Percentiles rank a stretch among this genome's conserved stretches.
Evolutionary conservation across 106 monocot genomes (phyloP).

Genomic region (Dendrobium chrysotoxum): DNA sequence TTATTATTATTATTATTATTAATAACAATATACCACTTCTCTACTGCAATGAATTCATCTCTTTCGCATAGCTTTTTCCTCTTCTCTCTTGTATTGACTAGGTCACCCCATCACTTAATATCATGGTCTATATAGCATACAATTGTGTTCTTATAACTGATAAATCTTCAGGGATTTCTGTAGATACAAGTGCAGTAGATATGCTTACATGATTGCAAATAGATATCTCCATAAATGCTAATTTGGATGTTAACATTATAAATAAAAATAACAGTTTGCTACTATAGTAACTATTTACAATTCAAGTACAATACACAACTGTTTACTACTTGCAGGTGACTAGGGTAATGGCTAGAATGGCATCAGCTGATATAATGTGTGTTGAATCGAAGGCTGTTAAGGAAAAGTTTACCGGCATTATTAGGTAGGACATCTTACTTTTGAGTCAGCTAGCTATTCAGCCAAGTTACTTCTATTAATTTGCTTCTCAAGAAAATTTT

Average conservation of each 20-base stretch:
- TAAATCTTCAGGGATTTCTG: background rate
- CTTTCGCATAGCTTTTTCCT: too few relatives aligned
- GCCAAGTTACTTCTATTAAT: background rate
- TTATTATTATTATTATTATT: too few relatives aligned
- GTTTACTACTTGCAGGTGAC: conserved; percentile 50
- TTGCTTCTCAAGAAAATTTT: background rate
- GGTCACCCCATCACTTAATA: too few relatives aligned
- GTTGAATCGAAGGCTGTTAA: conserved; percentile 72
- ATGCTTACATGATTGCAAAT: background rate
- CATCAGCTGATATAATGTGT: conserved; percentile 95
- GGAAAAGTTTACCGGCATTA: conserved; percentile 85
- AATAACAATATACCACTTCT: too few relatives aligned
- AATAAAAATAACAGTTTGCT: too few relatives aligned
- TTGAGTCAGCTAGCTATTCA: background rate
- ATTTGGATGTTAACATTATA: background rate
- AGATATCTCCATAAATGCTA: background rate
- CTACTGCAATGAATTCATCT: too few relatives aligned
- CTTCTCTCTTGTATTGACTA: too few relatives aligned
- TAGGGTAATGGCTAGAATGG: conserved; percentile 81
- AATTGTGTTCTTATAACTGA: background rate
- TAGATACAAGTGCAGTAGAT: background rate
- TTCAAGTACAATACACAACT: background rate
- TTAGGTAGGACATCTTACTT: conserved; percentile 38
- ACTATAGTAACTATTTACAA: background rate
- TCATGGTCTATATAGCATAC: too few relatives aligned